phyloP scores from a whole-genome alignment of 2,329 filamentous ascomycete species.

The Fusarium secorum region DNA sequence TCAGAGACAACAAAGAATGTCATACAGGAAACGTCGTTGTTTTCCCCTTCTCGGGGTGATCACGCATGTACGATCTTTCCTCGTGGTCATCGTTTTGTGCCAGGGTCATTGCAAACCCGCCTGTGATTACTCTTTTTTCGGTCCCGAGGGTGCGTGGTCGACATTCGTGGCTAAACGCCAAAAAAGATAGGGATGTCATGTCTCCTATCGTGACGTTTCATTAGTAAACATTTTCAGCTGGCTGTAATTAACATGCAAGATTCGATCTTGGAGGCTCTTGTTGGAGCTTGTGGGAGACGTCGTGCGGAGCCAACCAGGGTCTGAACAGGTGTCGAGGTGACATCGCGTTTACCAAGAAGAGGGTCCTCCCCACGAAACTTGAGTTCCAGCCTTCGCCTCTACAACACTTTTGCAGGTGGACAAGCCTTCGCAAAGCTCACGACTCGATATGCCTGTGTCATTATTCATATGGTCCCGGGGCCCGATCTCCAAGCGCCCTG shows the following conservation, averaged over 20 bases:
- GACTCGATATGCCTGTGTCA: conserved; percentile 34
- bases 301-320: conserved; percentile 38
- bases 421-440: conserved; percentile 21
- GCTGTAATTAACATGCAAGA: conserved; percentile 29
- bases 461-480: conserved; percentile 27
- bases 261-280: conserved; percentile 30
- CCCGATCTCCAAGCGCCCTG: conserved; percentile 30
- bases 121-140: not conserved
- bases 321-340: conserved; percentile 34
- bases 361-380: conserved; percentile 31
- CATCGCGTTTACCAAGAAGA: conserved; percentile 34
- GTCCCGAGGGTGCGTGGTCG: conserved; percentile 7
- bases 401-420: conserved; percentile 17
- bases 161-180: conserved; percentile 20
- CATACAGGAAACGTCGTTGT: not conserved
- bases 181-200: conserved; percentile 17
- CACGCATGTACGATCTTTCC: conserved; percentile 10
- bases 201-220: conserved; percentile 6
- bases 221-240: conserved; percentile 13
- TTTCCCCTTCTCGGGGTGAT: not conserved
- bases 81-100: not conserved
- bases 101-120: not conserved
- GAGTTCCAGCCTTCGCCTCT: conserved; percentile 6
- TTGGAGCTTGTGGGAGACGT: conserved; percentile 40
- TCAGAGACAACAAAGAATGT: not conserved